phyloP scores from a whole-genome alignment of 345 rosid genomes.

The Geranium brycei region DNA sequence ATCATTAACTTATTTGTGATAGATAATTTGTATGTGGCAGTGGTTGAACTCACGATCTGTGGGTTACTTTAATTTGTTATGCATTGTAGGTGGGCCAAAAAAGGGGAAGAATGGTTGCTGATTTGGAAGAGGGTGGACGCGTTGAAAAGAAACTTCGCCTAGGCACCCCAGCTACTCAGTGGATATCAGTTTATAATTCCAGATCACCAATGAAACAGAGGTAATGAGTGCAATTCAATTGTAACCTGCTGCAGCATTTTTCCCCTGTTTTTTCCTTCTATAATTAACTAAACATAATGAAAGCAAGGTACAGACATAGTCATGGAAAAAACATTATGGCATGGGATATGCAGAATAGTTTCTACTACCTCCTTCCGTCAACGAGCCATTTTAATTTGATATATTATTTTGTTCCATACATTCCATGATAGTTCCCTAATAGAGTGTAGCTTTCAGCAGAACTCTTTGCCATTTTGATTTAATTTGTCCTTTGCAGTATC shows the following conservation, averaged over 20 bases:
- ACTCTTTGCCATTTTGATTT: no score
- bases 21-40: neutral
- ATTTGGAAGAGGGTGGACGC: constrained; percentile 33
- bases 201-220: constrained; percentile 49
- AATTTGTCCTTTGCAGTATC: no score
- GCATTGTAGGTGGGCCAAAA: constrained; percentile 30
- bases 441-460: no score
- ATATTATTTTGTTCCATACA: no score
- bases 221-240: constrained; percentile 9
- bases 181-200: constrained; percentile 39
- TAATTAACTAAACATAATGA: no score
- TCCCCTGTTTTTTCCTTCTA: neutral
- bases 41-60: neutral
- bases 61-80: neutral
- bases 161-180: constrained; percentile 47
- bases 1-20: neutral
- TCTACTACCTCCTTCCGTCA: neutral
- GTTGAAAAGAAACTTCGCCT: constrained; percentile 35
- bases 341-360: neutral
- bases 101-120: constrained; percentile 31
- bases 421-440: no score
- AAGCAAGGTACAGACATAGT: no score
- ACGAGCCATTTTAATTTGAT: neutral
- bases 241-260: no score
- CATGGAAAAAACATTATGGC: no score